A percentile compares a stretch with the other conserved stretches of the same genome.
Conservation (phyloP, 225 moss, liverwort and hornwort genomes). For the Rhytidiadelphus loreus region DNA sequence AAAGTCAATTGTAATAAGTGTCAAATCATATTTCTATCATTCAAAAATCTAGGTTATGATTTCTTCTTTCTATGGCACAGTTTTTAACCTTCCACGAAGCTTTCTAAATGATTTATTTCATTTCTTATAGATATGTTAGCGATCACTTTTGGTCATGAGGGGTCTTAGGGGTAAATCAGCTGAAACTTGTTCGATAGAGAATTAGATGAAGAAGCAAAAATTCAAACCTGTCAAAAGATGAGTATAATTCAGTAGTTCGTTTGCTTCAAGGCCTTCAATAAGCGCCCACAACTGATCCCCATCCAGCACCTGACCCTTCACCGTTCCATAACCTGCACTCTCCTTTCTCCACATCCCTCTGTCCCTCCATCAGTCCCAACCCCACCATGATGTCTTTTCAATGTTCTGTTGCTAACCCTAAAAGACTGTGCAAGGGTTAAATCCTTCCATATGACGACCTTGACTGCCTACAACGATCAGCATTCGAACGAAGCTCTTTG, state of each 20-base stretch:
- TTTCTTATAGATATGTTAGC: not conserved
- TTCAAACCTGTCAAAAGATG: constrained; percentile 81
- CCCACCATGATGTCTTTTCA: not conserved
- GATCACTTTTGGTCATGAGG: not conserved
- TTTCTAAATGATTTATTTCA: not conserved
- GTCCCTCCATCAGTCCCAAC: constrained; percentile 32
- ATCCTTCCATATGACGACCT: not conserved
- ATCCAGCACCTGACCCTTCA: constrained; percentile 77
- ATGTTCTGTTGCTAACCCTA: not conserved
- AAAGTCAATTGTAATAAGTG: not conserved
- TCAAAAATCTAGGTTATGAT: not conserved
- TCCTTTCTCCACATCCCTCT: constrained; percentile 29
- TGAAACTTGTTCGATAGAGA: not conserved
- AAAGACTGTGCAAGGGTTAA: not conserved
- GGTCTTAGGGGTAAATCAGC: not conserved
- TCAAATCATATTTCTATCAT: not conserved
- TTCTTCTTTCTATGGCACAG: not conserved
- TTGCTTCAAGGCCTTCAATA: constrained; percentile 94
- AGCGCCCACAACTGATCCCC: constrained; percentile 83
- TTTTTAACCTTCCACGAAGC: not conserved
- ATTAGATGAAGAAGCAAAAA: not conserved
- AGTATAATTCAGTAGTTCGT: constrained; percentile 65
- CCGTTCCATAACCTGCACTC: constrained; percentile 69
- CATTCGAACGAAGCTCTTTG: not conserved
- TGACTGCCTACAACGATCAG: not conserved